Conservation (phyloP, 1,139 yeast genomes). For the Blastobotrys indianensis region DNA sequence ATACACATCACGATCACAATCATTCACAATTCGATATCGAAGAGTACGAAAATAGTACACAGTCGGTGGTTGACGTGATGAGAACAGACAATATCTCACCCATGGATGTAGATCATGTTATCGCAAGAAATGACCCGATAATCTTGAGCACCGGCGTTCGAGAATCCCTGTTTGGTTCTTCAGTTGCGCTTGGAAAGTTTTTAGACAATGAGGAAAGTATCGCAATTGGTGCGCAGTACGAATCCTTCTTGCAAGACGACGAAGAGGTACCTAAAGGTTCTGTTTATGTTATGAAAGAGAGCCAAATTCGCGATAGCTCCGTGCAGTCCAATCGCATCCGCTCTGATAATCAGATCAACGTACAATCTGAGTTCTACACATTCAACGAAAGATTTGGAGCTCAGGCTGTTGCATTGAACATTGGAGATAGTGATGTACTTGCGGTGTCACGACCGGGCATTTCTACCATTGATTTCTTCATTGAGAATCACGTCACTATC, state of each 20-base stretch:
- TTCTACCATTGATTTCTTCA: slow-evolving; percentile 29
- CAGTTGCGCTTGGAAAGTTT: slow-evolving; percentile 39
- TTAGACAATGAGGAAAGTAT: slow-evolving; percentile 32
- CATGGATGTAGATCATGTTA: no score
- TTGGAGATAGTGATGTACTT: slow-evolving; percentile 23
- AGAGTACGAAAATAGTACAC: no score
- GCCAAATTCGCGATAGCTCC: slow-evolving; percentile 8
- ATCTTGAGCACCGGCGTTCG: slow-evolving; percentile 24
- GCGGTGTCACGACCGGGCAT: slow-evolving; percentile 35
- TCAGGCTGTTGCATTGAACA: slow-evolving; percentile 19
- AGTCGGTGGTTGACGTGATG: no score
- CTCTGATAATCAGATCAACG: background rate
- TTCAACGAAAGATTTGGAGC: slow-evolving; percentile 30
- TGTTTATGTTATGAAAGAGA: slow-evolving; percentile 19
- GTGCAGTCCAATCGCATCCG: background rate
- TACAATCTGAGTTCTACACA: background rate
- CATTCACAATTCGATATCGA: no score
- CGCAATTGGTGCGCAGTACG: slow-evolving; percentile 48
- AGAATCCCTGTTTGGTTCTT: slow-evolving; percentile 38
- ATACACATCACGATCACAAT: no score
- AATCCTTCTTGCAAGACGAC: slow-evolving; percentile 19
- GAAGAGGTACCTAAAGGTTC: slow-evolving; percentile 19
- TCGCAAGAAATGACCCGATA: slow-evolving; percentile 8
- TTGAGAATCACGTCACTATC: slow-evolving; percentile 23
- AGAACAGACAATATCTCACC: no score